Base-by-base conservation (phyloP, 2,329 filamentous ascomycete genomes). In the Epichloe sibirici region DNA sequence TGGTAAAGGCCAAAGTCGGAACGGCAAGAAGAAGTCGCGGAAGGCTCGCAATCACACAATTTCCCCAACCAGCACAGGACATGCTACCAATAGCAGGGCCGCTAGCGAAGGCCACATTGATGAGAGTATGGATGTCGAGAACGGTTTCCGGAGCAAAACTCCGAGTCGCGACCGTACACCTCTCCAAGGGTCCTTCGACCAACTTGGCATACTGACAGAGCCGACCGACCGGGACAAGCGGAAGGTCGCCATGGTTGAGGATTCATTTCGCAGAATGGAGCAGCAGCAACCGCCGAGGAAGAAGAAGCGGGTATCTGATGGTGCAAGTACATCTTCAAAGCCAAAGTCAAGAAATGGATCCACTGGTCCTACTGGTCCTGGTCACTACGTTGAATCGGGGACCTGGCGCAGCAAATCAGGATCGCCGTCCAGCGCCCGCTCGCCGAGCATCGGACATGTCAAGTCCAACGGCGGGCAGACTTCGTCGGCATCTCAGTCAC, bases 141-240 rank as follows among this genome's bases (percentile, higher is more conserved):
- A 70, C 1, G 75, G 79, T 11, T 74, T 75, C 7, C 75, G 76
- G 55, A 83, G 81, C 69, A 86, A 86, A 61, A 79, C 82, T 9
- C 74, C 78, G 0, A 86, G 82, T 60, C 77, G 83, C 51, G 83
- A 86, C 57, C 72, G 79, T 57, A 85, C 83, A 3, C 83, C 83
- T 2, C 66, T 74, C 15, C 77, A 82, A 59, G 82, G 81, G 28
- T 78, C 79, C 0, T 76, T 80, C 53, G 75, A 83, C 49, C 78
- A 78, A 9, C 65, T 78, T 1, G 77, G 77, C 4, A 81, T 83
- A 58, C 66, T 83, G 53, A 83, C 79, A 0, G 81, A 82, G 56
- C 78, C 77, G 6, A 83, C 82, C 0, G 81, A 85, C 57, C 75
- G 82, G 34, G 82, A 85, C 56, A 85, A 85, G 66, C 72, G 82